phyloP scores from a whole-genome alignment of 305 asterid species.

The Rubia peregrina region DNA sequence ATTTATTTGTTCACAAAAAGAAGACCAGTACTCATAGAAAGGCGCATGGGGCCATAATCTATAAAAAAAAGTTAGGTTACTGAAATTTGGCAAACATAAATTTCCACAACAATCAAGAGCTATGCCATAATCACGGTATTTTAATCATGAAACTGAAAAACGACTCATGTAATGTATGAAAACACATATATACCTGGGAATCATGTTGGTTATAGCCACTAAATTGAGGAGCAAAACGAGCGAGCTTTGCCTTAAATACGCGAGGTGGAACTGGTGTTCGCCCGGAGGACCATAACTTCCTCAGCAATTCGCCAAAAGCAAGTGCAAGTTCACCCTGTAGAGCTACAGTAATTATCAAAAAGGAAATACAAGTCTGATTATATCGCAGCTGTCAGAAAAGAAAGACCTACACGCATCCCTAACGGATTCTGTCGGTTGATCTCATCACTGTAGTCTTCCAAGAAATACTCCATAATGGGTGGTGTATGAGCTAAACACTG shows the following conservation, averaged over 20 bases:
- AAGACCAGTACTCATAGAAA: neutral
- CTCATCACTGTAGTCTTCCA: slow-evolving; percentile 74
- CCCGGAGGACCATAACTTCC: slow-evolving; percentile 96
- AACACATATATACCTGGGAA: slow-evolving; percentile 56
- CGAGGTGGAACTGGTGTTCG: slow-evolving; percentile 89
- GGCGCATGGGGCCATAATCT: neutral
- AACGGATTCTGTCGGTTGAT: slow-evolving; percentile 75
- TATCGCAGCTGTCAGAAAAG: slow-evolving; percentile 20
- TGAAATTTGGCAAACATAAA: neutral
- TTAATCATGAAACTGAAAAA: neutral
- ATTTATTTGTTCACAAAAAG: neutral
- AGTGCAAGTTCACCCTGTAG: slow-evolving; percentile 96
- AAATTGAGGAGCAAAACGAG: slow-evolving; percentile 97
- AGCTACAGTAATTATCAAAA: slow-evolving; percentile 24
- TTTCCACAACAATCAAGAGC: neutral
- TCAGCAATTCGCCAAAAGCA: slow-evolving; percentile 85
- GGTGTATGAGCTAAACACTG: slow-evolving; percentile 98
- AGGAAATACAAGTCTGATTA: slow-evolving; percentile 14
- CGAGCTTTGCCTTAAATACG: slow-evolving; percentile 85
- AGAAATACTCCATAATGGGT: slow-evolving; percentile 69
- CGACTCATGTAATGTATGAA: neutral
- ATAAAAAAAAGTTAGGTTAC: neutral
- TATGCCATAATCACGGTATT: neutral
- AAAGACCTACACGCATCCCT: slow-evolving; percentile 77
- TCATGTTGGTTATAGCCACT: slow-evolving; percentile 99